A percentile compares a stretch with the other conserved stretches of the same genome.
Evolutionary conservation across 805 yeast species (phyloP).

Genomic region (Monosporozyma unispora): DNA sequence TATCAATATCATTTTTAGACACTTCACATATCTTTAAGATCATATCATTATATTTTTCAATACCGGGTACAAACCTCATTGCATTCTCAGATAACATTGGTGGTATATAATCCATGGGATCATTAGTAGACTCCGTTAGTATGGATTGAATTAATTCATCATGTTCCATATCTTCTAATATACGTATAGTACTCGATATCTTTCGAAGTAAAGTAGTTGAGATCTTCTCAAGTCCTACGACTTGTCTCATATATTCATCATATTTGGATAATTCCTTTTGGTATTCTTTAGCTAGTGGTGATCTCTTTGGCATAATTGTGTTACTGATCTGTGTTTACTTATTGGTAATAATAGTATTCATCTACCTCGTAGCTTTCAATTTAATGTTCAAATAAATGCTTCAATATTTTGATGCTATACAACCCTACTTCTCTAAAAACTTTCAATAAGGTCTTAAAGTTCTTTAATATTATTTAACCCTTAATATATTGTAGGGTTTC

Average conservation of each 20-base stretch:
- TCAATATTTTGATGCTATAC: too few relatives aligned
- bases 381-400: too few relatives aligned
- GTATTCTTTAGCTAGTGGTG: constrained; percentile 6
- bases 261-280: constrained; percentile 16
- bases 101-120: neutral
- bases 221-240: constrained; percentile 22
- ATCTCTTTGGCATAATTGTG: neutral
- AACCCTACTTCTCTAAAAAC: too few relatives aligned
- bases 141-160: neutral
- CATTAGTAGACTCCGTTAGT: neutral
- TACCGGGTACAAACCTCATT: constrained; percentile 16
- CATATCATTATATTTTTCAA: constrained; percentile 24
- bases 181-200: constrained; percentile 19
- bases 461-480: too few relatives aligned
- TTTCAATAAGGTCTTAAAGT: too few relatives aligned
- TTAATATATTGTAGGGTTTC: too few relatives aligned
- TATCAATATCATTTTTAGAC: neutral
- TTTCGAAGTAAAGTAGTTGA: constrained; percentile 28
- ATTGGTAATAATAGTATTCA: too few relatives aligned
- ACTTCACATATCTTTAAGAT: constrained; percentile 3
- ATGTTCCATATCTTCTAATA: constrained; percentile 10
- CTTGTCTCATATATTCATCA: constrained; percentile 28
- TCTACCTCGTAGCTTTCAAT: too few relatives aligned
- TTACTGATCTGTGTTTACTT: neutral
- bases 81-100: constrained; percentile 13